Conservation (phyloP, 139 green algal species). For the Micractinium sp. region DNA sequence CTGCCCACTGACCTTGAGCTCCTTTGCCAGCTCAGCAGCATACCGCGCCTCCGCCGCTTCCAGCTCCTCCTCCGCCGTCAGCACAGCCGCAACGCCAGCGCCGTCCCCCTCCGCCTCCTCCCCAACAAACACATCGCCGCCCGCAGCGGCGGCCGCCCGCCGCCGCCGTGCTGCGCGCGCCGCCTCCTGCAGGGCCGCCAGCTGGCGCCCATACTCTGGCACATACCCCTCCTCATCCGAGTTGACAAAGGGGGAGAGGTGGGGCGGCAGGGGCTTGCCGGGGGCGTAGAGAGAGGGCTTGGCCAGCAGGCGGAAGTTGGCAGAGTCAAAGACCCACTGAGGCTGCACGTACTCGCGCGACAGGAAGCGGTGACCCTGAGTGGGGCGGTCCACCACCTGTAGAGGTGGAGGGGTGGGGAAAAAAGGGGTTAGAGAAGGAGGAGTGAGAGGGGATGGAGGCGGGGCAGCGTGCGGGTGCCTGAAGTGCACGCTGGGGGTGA, state of each 20-base stretch:
- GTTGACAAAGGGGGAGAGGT: slow-evolving; percentile 98
- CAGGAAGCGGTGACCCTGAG: slow-evolving; percentile 68
- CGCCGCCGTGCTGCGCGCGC: slow-evolving; percentile 49
- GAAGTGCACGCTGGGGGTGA: no score
- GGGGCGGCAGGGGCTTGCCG: slow-evolving; percentile 84
- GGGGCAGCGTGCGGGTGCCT: not conserved
- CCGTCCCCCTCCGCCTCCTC: no score
- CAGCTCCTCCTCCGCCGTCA: not conserved
- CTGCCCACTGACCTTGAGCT: slow-evolving; percentile 53
- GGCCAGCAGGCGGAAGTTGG: slow-evolving; percentile 88
- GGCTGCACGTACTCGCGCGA: slow-evolving; percentile 94
- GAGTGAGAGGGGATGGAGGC: not conserved
- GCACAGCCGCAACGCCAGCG: not conserved
- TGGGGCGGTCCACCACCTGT: slow-evolving; percentile 79
- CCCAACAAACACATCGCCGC: no score
- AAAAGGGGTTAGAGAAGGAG: not conserved
- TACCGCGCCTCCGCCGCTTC: slow-evolving; percentile 53
- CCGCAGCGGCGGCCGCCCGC: no score
- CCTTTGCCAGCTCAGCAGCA: slow-evolving; percentile 68
- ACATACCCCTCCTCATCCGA: slow-evolving; percentile 94
- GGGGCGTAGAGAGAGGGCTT: slow-evolving; percentile 80
- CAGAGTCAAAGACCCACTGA: slow-evolving; percentile 97
- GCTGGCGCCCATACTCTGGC: slow-evolving; percentile 87
- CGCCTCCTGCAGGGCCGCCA: slow-evolving; percentile 86
- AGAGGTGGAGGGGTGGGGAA: not conserved